These are phyloP conservation scores for Ogataea haglerorum DNA, from an alignment of 805 yeast species.

Conservation along the genomic window DNA sequence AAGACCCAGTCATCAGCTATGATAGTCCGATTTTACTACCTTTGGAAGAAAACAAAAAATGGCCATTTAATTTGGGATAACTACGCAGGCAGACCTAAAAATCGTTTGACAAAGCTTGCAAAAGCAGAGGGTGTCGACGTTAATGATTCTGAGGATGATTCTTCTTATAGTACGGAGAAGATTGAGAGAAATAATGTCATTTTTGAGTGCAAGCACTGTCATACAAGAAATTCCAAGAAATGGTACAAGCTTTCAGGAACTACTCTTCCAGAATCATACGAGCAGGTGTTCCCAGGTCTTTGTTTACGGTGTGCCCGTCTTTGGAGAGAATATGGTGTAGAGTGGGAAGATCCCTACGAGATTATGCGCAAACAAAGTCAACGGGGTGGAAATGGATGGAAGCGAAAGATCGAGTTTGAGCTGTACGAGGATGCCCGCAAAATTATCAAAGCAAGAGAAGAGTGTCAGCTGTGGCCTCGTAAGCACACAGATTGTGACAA, in stretches of 20 bases:
- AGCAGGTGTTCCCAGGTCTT: slow-evolving; percentile 50
- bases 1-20: slow-evolving; percentile 68
- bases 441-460: slow-evolving; percentile 49
- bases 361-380: slow-evolving; percentile 48
- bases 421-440: slow-evolving; percentile 56
- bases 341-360: slow-evolving; percentile 79
- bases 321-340: slow-evolving; percentile 87
- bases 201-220: slow-evolving; percentile 72
- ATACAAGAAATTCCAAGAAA: slow-evolving; percentile 47
- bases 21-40: slow-evolving; percentile 82
- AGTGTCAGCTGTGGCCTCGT: slow-evolving; percentile 24
- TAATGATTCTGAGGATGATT: slow-evolving; percentile 62
- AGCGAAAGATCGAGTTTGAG: slow-evolving; percentile 64
- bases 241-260: slow-evolving; percentile 77
- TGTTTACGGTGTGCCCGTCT: slow-evolving; percentile 85
- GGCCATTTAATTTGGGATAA: slow-evolving; percentile 84
- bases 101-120: slow-evolving; percentile 42
- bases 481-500: slow-evolving; percentile 9
- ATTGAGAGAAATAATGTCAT: slow-evolving; percentile 36
- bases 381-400: slow-evolving; percentile 52
- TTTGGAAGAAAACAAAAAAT: slow-evolving; percentile 83
- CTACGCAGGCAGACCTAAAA: slow-evolving; percentile 65
- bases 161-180: slow-evolving; percentile 60
- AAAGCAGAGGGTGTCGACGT: slow-evolving; percentile 43
- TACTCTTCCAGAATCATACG: slow-evolving; percentile 35